A percentile compares a stretch with the other conserved stretches of the same genome.
Evolutionary conservation across 1,284 basidiomycete species (phyloP).

Genomic region (Papiliotrema flavescens): DNA sequence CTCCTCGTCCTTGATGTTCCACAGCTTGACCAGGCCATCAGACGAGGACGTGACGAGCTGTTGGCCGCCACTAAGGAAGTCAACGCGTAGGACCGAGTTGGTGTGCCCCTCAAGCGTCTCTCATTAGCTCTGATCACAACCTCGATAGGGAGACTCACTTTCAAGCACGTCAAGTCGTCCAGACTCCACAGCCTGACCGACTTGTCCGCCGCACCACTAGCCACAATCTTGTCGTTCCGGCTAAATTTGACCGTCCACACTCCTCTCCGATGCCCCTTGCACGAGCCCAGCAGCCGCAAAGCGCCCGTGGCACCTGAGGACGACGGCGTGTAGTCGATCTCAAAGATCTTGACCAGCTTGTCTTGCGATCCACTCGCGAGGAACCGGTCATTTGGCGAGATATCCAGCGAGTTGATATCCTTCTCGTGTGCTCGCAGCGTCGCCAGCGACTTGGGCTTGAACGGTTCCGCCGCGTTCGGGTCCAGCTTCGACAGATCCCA

Average conservation of each 20-base stretch:
- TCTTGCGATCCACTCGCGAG: constrained; percentile 96
- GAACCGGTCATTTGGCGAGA: constrained; percentile 83
- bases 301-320: constrained; percentile 56
- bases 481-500: constrained; percentile 76
- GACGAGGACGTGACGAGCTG: constrained; percentile 86
- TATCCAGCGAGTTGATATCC: constrained; percentile 95
- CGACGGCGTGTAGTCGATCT: constrained; percentile 58
- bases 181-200: constrained; percentile 91
- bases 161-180: constrained; percentile 84
- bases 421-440: constrained; percentile 96
- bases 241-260: constrained; percentile 94
- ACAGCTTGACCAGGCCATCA: constrained; percentile 92
- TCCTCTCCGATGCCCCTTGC: constrained; percentile 93
- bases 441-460: constrained; percentile 71
- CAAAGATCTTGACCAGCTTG: constrained; percentile 86
- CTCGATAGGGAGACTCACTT: constrained; percentile 47
- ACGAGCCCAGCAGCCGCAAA: constrained; percentile 75
- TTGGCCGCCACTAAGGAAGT: constrained; percentile 78
- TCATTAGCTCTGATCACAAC: constrained; percentile 4
- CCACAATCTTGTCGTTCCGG: constrained; percentile 74
- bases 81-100: constrained; percentile 90
- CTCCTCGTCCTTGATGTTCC: constrained; percentile 86
- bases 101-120: constrained; percentile 94
- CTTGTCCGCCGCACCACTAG: constrained; percentile 91
- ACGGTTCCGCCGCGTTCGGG: constrained; percentile 24